These are phyloP conservation scores for Gleditsia sinensis DNA, from an alignment of 306 rosid species.

Conservation along the genomic window DNA sequence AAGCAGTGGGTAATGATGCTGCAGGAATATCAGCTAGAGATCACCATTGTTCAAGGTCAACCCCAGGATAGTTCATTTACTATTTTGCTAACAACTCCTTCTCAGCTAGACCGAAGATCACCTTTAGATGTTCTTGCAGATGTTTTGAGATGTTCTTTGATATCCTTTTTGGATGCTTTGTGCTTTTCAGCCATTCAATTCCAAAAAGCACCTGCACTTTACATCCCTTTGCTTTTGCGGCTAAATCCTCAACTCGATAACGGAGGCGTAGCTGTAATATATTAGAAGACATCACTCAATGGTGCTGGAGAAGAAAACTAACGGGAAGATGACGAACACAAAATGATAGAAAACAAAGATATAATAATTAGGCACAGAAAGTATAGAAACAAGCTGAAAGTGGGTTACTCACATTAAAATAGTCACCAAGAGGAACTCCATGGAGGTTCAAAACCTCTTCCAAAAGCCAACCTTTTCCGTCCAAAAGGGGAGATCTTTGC, in stretches of 20 bases:
- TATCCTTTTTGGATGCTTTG: constrained; percentile 81
- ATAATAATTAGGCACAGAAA: constrained; percentile 28
- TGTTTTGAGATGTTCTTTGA: constrained; percentile 75
- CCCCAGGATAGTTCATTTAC: constrained; percentile 34
- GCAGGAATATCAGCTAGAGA: constrained; percentile 28
- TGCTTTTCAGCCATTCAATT: constrained; percentile 88
- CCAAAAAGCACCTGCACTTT: constrained; percentile 70
- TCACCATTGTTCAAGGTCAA: constrained; percentile 28
- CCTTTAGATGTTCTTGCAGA: constrained; percentile 52
- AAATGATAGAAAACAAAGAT: constrained; percentile 31
- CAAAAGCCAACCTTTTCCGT: constrained; percentile 80
- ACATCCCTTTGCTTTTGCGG: constrained; percentile 73
- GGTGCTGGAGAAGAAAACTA: constrained; percentile 30
- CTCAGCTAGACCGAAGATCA: constrained; percentile 62
- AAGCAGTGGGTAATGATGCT: neutral
- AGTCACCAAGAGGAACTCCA: constrained; percentile 89
- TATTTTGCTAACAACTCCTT: constrained; percentile 62
- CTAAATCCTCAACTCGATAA: constrained; percentile 84
- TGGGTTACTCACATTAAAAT: constrained; percentile 66
- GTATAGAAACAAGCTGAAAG: constrained; percentile 20
- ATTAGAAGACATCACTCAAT: constrained; percentile 23
- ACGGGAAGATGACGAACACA: constrained; percentile 10
- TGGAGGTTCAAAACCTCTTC: constrained; percentile 91
- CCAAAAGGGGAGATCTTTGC: constrained; percentile 60
- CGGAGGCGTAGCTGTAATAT: constrained; percentile 78